A percentile compares a stretch with the other conserved stretches of the same genome.
phyloP scores from a whole-genome alignment of 805 yeast genomes.

The Metschnikowia lochheadii region DNA sequence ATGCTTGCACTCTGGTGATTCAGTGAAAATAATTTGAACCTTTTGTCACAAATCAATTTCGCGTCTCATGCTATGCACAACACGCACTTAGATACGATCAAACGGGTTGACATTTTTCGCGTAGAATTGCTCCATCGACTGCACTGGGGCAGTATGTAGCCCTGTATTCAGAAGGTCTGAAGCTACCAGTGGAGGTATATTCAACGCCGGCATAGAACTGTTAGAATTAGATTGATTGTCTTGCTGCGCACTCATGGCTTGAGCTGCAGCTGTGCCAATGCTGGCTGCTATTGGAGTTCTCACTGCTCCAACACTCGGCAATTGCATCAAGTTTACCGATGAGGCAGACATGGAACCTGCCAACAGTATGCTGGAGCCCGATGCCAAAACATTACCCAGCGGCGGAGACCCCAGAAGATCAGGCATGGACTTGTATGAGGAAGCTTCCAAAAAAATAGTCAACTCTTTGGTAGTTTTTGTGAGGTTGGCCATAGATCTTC shows the following conservation, averaged over 20 bases:
- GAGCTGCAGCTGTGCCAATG: slow-evolving; percentile 17
- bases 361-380: slow-evolving; percentile 1
- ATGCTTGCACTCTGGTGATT: not conserved
- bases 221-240: slow-evolving; percentile 8
- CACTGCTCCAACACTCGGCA: slow-evolving; percentile 5
- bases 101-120: slow-evolving; percentile 17
- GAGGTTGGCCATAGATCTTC: slow-evolving; percentile 74
- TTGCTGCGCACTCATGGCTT: slow-evolving; percentile 14
- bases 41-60: not conserved
- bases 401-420: slow-evolving; percentile 13
- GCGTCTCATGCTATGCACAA: not conserved
- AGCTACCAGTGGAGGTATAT: slow-evolving; percentile 15
- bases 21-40: not conserved
- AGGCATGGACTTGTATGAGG: slow-evolving; percentile 18
- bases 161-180: slow-evolving; percentile 12
- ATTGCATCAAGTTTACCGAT: slow-evolving; percentile 6
- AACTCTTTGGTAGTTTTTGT: slow-evolving; percentile 91
- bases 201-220: slow-evolving; percentile 6
- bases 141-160: slow-evolving; percentile 18
- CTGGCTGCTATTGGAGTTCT: slow-evolving; percentile 17
- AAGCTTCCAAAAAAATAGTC: slow-evolving; percentile 70
- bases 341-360: slow-evolving; percentile 4
- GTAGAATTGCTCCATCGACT: slow-evolving; percentile 18
- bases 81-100: slow-evolving; percentile 8
- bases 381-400: slow-evolving; percentile 1